Conservation (phyloP, 129 eudicot species). For the Heracleum sosnowskyi region DNA sequence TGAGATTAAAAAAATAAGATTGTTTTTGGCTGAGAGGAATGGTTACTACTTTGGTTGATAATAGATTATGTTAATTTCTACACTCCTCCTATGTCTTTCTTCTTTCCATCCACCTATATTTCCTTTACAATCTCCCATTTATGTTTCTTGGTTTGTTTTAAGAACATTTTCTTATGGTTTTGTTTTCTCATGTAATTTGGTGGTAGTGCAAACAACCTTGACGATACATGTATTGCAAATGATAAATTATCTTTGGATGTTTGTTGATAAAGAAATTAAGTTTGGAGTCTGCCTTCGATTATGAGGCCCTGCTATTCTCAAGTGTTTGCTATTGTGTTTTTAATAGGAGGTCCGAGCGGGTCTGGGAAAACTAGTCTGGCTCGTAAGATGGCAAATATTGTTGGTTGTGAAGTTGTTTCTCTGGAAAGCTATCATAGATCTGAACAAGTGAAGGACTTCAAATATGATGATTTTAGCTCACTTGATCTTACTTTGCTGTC, state of each 20-base stretch:
- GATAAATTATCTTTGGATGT: neutral
- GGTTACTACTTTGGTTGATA: neutral
- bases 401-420: slow-evolving; percentile 98
- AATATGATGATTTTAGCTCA: slow-evolving; percentile 82
- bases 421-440: slow-evolving; percentile 92
- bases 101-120: neutral
- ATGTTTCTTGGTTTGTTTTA: neutral
- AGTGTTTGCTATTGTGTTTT: slow-evolving; percentile 18
- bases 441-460: slow-evolving; percentile 86
- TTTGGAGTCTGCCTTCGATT: neutral
- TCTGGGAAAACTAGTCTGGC: slow-evolving; percentile 99
- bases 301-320: neutral
- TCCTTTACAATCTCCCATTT: neutral
- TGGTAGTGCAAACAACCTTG: neutral
- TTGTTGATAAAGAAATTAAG: neutral
- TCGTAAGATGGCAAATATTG: slow-evolving; percentile 97
- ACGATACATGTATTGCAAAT: neutral
- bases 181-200: neutral
- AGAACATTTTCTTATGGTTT: neutral
- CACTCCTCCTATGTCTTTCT: neutral
- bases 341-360: slow-evolving; percentile 97
- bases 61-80: neutral
- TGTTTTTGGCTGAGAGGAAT: neutral
- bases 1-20: too few relatives aligned
- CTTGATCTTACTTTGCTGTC: slow-evolving; percentile 89